Evolutionary conservation across 768 basidiomycete species (phyloP).

Genomic region (Psilocybe azurescens): DNA sequence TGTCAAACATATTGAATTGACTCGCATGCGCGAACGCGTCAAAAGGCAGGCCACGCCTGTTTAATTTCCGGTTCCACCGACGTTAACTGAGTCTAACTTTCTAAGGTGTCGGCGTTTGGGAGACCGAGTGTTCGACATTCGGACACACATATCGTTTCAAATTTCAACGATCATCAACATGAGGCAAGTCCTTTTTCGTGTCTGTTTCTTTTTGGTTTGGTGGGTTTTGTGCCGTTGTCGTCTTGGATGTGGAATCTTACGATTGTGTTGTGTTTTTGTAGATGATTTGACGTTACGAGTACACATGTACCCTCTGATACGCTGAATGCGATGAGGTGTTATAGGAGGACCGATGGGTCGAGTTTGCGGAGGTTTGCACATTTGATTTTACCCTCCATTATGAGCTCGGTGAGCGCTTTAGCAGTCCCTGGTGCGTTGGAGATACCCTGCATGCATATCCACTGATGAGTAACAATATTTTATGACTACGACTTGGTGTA

Average conservation of each 20-base stretch:
- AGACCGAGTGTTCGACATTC: no score
- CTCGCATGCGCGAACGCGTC: not conserved
- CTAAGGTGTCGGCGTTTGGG: not conserved
- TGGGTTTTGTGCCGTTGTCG: no score
- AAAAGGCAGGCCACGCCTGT: constrained; percentile 3
- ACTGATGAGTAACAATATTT: no score
- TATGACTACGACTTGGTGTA: no score
- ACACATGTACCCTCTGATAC: not conserved
- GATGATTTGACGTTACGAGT: no score
- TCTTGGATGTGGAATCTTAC: no score
- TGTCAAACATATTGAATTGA: not conserved
- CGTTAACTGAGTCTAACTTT: not conserved
- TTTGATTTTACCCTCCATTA: constrained; percentile 67
- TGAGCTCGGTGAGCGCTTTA: constrained; percentile 68
- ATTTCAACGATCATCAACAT: not conserved
- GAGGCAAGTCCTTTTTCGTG: not conserved
- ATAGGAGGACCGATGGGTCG: constrained; percentile 24
- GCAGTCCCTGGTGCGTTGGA: constrained; percentile 89
- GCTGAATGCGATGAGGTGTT: not conserved
- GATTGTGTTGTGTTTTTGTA: no score
- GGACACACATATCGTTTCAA: not conserved
- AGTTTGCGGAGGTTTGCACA: constrained; percentile 60
- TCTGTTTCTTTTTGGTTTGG: no score
- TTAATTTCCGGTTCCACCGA: constrained; percentile 16
- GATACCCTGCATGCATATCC: constrained; percentile 55